Evolutionary conservation across 2,329 filamentous ascomycete genomes (phyloP).

Genomic region (Aureobasidium mangrovei): DNA sequence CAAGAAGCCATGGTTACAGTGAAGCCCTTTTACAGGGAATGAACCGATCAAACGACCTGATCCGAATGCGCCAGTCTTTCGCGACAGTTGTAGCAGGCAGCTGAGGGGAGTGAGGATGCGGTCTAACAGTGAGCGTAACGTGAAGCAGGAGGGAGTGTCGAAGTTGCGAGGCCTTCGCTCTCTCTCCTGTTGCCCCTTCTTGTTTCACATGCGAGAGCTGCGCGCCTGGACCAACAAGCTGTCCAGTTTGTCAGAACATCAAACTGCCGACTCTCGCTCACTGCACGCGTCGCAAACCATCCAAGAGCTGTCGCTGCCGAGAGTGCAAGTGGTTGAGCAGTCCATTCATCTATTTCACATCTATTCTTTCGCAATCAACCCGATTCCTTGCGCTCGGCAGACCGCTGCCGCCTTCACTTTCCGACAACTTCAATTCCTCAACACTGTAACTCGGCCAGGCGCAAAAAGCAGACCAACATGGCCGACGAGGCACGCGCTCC

Average conservation of each 20-base stretch:
- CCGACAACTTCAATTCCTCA: neutral
- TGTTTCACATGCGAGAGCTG: slow-evolving; percentile 11
- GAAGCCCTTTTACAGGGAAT: slow-evolving; percentile 2
- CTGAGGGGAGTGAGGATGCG: neutral
- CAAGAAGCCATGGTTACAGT: slow-evolving; percentile 16
- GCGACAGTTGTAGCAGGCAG: neutral
- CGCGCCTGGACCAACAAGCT: neutral
- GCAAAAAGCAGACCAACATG: neutral
- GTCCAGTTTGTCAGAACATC: no score
- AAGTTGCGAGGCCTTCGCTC: neutral
- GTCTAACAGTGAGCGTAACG: neutral
- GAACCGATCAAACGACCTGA: neutral
- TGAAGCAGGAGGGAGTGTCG: neutral
- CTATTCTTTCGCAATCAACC: no score
- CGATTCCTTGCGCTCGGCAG: no score
- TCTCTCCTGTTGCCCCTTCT: slow-evolving; percentile 7
- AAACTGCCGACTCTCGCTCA: no score
- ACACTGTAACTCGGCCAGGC: neutral
- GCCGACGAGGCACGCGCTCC: slow-evolving; percentile 2
- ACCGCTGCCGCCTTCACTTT: no score
- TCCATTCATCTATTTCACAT: no score
- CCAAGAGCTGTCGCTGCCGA: no score
- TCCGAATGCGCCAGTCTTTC: neutral
- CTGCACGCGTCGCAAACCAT: no score
- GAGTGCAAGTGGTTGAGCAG: no score